Percentiles rank a stretch among this genome's conserved stretches.
These are phyloP conservation scores for Fraxinus dipetala DNA, from an alignment of 305 asterid species.

Conservation along the genomic window DNA sequence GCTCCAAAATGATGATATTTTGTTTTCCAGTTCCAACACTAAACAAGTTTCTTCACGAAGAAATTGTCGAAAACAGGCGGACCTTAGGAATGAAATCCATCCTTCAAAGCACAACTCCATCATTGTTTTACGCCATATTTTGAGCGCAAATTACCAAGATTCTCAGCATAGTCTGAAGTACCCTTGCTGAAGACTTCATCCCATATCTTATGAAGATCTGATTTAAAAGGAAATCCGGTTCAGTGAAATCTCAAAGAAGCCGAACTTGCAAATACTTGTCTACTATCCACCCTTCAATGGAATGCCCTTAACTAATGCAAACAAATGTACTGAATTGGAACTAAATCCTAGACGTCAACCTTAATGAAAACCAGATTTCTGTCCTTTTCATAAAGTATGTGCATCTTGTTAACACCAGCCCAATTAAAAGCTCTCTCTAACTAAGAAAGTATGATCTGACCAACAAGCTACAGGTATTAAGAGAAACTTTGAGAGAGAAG, in stretches of 20 bases:
- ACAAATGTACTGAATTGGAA: background rate
- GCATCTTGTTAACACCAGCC: background rate
- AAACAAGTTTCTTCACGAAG: background rate
- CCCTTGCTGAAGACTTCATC: constrained; percentile 58
- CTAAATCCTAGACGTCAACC: background rate
- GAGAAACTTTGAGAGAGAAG: background rate
- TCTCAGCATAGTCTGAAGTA: constrained; percentile 36
- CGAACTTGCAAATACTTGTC: background rate
- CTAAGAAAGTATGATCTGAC: background rate
- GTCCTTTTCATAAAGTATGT: background rate
- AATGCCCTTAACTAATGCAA: background rate
- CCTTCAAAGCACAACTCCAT: constrained; percentile 13
- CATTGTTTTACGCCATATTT: constrained; percentile 41
- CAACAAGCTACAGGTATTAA: background rate
- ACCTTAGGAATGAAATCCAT: background rate
- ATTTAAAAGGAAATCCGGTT: constrained; percentile 23
- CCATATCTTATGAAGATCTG: constrained; percentile 72
- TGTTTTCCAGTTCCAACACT: background rate
- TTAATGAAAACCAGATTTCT: background rate
- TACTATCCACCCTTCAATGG: background rate
- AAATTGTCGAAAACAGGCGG: background rate
- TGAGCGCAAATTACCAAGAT: constrained; percentile 38
- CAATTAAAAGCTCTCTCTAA: background rate
- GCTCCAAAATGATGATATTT: background rate
- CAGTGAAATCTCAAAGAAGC: background rate